Conservation (phyloP, 1,139 yeast species). For the Taphrina confusa region DNA sequence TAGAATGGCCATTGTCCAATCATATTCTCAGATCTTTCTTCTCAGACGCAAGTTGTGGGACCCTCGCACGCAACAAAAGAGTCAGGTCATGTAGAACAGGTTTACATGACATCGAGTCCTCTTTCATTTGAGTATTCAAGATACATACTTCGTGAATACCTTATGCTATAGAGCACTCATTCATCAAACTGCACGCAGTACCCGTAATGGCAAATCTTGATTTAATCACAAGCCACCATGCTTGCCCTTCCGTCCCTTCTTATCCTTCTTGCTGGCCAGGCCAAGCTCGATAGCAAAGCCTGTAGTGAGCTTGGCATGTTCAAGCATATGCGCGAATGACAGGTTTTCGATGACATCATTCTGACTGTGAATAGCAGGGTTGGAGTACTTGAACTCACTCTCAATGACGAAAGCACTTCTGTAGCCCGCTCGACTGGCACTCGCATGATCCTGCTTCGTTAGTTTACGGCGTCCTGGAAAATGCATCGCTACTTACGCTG, state of each 20-base stretch:
- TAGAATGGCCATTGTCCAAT: too few relatives aligned
- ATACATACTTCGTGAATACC: too few relatives aligned
- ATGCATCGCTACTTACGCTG: constrained; percentile 47
- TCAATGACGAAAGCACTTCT: constrained; percentile 84
- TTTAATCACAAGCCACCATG: too few relatives aligned
- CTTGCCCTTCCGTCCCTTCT: constrained; percentile 1
- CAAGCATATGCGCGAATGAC: constrained; percentile 71
- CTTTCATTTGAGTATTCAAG: too few relatives aligned
- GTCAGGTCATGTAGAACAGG: too few relatives aligned
- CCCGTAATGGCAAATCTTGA: too few relatives aligned
- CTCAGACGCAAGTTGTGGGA: too few relatives aligned
- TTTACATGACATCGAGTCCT: too few relatives aligned
- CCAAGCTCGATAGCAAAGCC: constrained; percentile 72
- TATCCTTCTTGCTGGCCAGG: constrained; percentile 1
- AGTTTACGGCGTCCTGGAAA: not conserved
- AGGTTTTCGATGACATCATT: constrained; percentile 80
- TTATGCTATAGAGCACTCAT: too few relatives aligned
- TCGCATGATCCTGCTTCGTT: constrained; percentile 64
- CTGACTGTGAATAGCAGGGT: constrained; percentile 72
- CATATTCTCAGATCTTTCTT: too few relatives aligned
- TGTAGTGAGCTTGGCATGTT: constrained; percentile 73
- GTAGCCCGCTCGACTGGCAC: constrained; percentile 78
- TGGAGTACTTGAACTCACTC: constrained; percentile 62
- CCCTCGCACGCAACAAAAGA: too few relatives aligned
- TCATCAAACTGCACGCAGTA: too few relatives aligned